Conservation (phyloP, 176 grass and related monocot genomes). For the Panicum miliaceum region DNA sequence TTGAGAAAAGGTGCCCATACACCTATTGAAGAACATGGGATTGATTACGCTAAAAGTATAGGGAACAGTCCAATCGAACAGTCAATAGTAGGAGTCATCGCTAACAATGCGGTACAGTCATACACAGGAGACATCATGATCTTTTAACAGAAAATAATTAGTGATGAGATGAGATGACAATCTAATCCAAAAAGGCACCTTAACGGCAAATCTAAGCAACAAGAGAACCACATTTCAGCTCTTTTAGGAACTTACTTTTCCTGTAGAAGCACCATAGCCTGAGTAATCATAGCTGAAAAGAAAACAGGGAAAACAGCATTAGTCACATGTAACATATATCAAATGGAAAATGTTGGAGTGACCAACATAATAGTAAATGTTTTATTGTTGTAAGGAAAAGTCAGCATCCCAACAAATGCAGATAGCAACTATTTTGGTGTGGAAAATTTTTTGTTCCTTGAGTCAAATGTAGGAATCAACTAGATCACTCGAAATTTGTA, state of each 20-base stretch:
- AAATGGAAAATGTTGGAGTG: background rate
- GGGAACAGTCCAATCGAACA: conserved; percentile 37
- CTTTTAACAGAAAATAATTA: conserved; percentile 10
- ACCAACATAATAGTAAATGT: background rate
- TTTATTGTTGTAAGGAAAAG: conserved; percentile 10
- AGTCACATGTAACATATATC: conserved; percentile 3
- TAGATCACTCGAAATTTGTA: conserved; percentile 13
- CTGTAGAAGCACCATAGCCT: conserved; percentile 96
- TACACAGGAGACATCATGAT: conserved; percentile 38
- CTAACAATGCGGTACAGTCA: conserved; percentile 33
- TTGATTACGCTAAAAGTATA: conserved; percentile 31
- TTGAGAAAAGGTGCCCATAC: conserved; percentile 37
- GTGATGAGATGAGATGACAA: background rate
- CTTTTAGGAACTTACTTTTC: conserved; percentile 74
- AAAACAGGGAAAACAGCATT: conserved; percentile 43
- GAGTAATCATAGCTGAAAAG: conserved; percentile 93
- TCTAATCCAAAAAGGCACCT: conserved; percentile 14
- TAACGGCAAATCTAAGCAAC: conserved; percentile 35
- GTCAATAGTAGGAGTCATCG: conserved; percentile 5
- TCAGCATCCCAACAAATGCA: conserved; percentile 25
- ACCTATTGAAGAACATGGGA: conserved; percentile 40
- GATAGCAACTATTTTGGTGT: conserved; percentile 36
- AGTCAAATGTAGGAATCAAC: conserved; percentile 37
- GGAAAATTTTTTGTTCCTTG: conserved; percentile 25
- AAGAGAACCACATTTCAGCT: background rate